Conservation (phyloP, 148 eudicot species). For the Rhododendron williamsianum region DNA sequence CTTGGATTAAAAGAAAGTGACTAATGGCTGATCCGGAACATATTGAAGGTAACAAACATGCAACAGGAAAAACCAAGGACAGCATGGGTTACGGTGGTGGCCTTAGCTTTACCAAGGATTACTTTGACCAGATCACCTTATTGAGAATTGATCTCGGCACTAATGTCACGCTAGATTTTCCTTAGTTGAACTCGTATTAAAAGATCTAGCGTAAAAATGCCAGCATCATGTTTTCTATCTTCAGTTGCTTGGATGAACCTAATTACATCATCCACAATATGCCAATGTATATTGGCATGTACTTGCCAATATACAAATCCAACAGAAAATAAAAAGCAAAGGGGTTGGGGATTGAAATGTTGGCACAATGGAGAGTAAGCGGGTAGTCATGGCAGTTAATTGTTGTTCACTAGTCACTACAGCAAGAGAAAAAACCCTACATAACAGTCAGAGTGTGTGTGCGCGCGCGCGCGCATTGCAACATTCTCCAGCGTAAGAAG, state of each 20-base stretch:
- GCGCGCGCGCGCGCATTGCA: neutral
- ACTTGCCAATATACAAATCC: neutral
- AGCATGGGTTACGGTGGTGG: neutral
- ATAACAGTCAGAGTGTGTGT: neutral
- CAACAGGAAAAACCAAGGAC: neutral
- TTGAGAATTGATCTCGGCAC: neutral
- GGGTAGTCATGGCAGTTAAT: neutral
- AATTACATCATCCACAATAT: neutral
- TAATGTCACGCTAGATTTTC: neutral
- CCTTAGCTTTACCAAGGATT: neutral
- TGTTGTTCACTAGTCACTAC: neutral
- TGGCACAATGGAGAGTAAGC: neutral
- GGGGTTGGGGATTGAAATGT: neutral
- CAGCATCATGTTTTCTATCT: neutral
- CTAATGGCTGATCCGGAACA: neutral
- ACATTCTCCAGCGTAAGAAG: neutral
- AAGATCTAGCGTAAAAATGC: neutral
- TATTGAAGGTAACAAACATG: neutral
- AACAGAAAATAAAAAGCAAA: neutral
- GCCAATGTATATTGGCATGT: neutral
- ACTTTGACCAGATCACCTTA: neutral
- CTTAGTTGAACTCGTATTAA: neutral
- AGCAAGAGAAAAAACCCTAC: neutral
- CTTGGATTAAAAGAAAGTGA: neutral
- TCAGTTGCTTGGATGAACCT: neutral